Base-by-base conservation (phyloP, 169 alveolate genomes). In the Plasmodium inui region DNA sequence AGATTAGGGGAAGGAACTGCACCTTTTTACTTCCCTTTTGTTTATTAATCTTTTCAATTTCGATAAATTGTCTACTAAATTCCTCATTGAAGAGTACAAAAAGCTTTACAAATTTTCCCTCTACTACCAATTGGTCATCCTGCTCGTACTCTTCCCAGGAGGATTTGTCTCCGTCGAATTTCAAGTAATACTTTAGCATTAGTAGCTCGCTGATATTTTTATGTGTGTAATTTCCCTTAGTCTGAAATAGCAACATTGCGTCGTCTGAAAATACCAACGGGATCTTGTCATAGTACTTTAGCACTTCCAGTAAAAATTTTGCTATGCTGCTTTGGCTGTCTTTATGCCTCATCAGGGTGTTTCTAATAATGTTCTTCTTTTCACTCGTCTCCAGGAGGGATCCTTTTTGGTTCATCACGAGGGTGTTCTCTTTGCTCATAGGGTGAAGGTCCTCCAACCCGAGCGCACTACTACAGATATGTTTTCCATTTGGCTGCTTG, bases 111-210 rank as follows among this genome's bases (percentile, higher is more conserved):
- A 55, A 86, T 57, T 86, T 73, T 28, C 80, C 70, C 17, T 86
- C 70, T 12, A 46, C 10, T 19, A 9, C n/a, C 30, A 86, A 34
- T n/a, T 71, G 72, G 3, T 84, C 50, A 1, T 46, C 71, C 12
- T 55, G 28, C 10, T 86, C 8, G n/a, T 22, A 2, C 26, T 79
- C 83, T 19, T 22, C 72, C 28, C 7, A 4, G 19, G 67, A 39
- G 72, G 46, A 46, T n/a, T 14, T 44, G 3, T 55, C 82, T 83
- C 12, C 82, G 61, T 89, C 94, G 57, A 81, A 17, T 70, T 82
- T 91, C 46, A 91, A 2, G 76, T 74, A 91, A 82, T 91, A 91
- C 55, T 91, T 91, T 73, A 91, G 30, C 80, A 91, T 53, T 19
- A 91, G 55, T 6, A 91, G 72, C 83, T 91, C 95, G 74, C 55